These are phyloP conservation scores for Jackrogersella minutella DNA, from an alignment of 495 filamentous ascomycete species.

Conservation along the genomic window DNA sequence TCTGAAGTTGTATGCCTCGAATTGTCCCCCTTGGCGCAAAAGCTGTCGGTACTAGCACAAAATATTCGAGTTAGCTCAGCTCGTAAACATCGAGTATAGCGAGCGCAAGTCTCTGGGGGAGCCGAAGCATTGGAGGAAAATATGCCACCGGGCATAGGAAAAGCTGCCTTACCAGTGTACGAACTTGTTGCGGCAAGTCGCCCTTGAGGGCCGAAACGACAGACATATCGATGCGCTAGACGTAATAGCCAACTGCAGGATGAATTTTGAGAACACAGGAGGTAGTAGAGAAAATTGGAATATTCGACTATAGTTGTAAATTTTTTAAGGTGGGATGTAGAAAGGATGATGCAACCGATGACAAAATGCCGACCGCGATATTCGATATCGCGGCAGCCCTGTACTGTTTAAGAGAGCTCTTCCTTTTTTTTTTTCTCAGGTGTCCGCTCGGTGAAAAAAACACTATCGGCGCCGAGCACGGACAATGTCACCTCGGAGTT, in stretches of 20 bases:
- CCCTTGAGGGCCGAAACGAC: constrained; percentile 60
- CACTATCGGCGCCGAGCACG: constrained; percentile 41
- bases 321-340: background rate
- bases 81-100: background rate
- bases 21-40: constrained; percentile 84
- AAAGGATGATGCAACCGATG: constrained; percentile 41
- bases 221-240: constrained; percentile 51
- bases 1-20: constrained; percentile 94
- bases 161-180: constrained; percentile 68
- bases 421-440: constrained; percentile 24
- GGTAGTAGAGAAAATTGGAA: background rate
- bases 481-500: constrained; percentile 33
- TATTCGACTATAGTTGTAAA: background rate
- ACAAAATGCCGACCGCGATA: constrained; percentile 28
- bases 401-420: too few species aligned
- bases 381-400: background rate
- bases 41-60: constrained; percentile 83
- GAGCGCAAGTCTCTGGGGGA: background rate
- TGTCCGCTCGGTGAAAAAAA: constrained; percentile 37
- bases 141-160: background rate
- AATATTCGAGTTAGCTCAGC: background rate
- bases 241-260: background rate
- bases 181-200: constrained; percentile 73
- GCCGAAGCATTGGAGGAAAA: background rate
- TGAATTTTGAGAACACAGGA: background rate